Base-by-base conservation (phyloP, 768 basidiomycete genomes). In the Lentinus brumalis region DNA sequence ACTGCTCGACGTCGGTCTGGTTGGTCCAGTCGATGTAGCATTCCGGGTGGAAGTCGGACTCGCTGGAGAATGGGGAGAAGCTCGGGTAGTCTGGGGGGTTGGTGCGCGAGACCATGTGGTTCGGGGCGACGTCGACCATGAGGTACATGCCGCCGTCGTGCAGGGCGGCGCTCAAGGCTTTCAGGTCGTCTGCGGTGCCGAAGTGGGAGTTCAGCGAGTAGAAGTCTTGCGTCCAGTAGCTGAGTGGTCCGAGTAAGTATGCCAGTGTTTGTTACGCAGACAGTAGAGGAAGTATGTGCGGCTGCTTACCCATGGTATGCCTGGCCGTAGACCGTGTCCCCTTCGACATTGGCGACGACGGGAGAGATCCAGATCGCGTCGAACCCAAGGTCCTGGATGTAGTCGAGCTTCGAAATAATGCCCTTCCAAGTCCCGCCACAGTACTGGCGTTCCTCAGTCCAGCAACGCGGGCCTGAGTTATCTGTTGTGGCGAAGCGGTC, bases 51-150 rank as follows among this genome's bases (percentile, higher is more conserved):
- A 80, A 78, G 54, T 74, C 68, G 9, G 75, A 69, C 64, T 73
- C 64, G 11, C 72, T 59, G 40, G 69, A 68, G 66, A 81, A 81
- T 0, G 76, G 75, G 42, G 61, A 61, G 60, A 61, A 69, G 41
- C 56, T 61, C 38, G 61, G 44, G 46, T 52, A 70, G 57, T 66
- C 66, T 30, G 66, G 64, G 5, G 56, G 71, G 64, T 60, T 56
- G 50, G 29, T 21, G 32, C 74, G 62, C 0, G 80, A 74, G 2
- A 81, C 82, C 71, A 87, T 78, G 68, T 87, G 85, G 66, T 87
- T 86, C 61, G 86, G 77, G 63, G 87, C 86, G 56, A 86, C 71
- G 69, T 86, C 86, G 26, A 87, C 70, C 83, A 87, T 86, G 59
- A 86, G 76, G 69, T 77, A 78, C 86, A 86, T 87, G 45, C 75